Percentiles rank a stretch among this genome's conserved stretches.
Conservation (phyloP, 805 yeast species). For the Saturnispora halmiae region DNA sequence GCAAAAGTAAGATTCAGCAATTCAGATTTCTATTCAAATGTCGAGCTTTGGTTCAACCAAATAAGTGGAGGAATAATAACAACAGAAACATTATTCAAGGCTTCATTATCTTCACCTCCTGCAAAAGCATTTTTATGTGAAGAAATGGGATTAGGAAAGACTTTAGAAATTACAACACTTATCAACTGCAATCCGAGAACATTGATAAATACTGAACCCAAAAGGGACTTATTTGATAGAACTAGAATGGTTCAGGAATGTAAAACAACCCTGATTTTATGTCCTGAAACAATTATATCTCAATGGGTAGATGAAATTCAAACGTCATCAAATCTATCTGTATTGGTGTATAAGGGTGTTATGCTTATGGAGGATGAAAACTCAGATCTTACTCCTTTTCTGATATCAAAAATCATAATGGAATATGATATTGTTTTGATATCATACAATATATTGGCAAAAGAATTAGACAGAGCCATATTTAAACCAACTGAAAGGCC, state of each 20-base stretch:
- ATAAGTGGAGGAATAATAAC: slow-evolving; percentile 41
- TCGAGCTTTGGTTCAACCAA: slow-evolving; percentile 37
- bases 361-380: slow-evolving; percentile 26
- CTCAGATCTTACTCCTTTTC: slow-evolving; percentile 19
- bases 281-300: slow-evolving; percentile 72
- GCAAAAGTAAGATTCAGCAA: slow-evolving; percentile 17
- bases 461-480: slow-evolving; percentile 71
- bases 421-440: slow-evolving; percentile 72
- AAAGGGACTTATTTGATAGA: slow-evolving; percentile 32
- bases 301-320: slow-evolving; percentile 82
- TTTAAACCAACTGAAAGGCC: slow-evolving; percentile 52
- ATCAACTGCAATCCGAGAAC: slow-evolving; percentile 53
- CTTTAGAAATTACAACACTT: slow-evolving; percentile 72
- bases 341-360: slow-evolving; percentile 58
- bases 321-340: slow-evolving; percentile 43
- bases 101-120: slow-evolving; percentile 13
- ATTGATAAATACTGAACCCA: slow-evolving; percentile 16
- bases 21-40: background rate
- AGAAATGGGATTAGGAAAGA: slow-evolving; percentile 97
- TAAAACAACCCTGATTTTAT: slow-evolving; percentile 71
- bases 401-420: slow-evolving; percentile 45
- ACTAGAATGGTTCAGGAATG: slow-evolving; percentile 40
- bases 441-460: slow-evolving; percentile 61
- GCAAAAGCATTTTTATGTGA: slow-evolving; percentile 73
- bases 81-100: slow-evolving; percentile 22